Base-by-base conservation (phyloP, 1,139 yeast genomes). In the Geotrichum candidum region DNA sequence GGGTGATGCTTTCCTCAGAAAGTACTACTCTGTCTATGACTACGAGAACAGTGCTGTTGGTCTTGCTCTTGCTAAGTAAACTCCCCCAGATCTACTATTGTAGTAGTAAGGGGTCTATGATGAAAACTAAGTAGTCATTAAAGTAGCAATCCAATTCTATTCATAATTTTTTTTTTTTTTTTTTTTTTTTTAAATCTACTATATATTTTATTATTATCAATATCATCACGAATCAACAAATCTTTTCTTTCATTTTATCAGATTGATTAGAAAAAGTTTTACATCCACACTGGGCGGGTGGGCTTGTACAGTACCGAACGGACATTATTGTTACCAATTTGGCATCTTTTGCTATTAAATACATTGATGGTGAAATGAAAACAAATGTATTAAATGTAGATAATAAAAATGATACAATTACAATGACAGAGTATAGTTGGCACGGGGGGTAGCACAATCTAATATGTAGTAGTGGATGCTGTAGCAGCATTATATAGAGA, bases 1-100 rank as follows among this genome's bases (percentile, higher is more conserved):
- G 69, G 99, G 99, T 74, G 99, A 94, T 74, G 95, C 97, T 22
- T 94, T 94, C 87, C 84, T 94, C 78, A 90, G 99, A 81, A 88
- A 82, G 74, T 92, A 86, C 81, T 94, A 94, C 82, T 90, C 97
- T 50, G 84, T 94, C 69, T 94, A 94, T 77, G 98, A 94, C 76
- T 77, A 91, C 72, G 90, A 89, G 73, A 85, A 86, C 76, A 81
- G 91, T 75, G 94, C 96, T 58, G 97, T 94, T 71, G 98, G 98
- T 70, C 86, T 94, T 76, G 99, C 98, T 58, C 77, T 77, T 67
- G 85, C 92, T 66, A 80, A 78, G 66, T 84, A 76, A 53, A n/a
- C 31, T 18, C 18, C 5, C 11, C 31, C 22, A 5, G 27, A 38
- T 13, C 45, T 38, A 38, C 18, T 38, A 38, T 38, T 38, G 45